A percentile compares a stretch with the other conserved stretches of the same genome.
phyloP scores from a whole-genome alignment of 2,329 filamentous ascomycete genomes.

The Ceratocystis variospora region DNA sequence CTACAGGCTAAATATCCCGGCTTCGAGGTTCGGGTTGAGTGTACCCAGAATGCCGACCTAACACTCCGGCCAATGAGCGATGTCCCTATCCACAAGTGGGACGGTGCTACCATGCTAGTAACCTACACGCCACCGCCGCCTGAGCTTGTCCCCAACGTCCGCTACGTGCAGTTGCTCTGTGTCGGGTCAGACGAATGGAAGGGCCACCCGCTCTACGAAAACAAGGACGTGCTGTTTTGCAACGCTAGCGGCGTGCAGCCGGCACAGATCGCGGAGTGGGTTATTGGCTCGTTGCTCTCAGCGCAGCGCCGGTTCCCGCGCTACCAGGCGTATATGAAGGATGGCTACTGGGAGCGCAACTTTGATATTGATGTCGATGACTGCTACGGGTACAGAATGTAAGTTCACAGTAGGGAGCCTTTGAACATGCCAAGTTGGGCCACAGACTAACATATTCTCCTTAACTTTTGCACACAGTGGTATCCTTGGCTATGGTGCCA shows the following conservation, averaged over 20 bases:
- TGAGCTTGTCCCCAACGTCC: conserved; percentile 34
- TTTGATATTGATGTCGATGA: conserved; percentile 28
- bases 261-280: conserved; percentile 45
- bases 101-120: conserved; percentile 36
- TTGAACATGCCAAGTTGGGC: background rate
- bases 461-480: conserved; percentile 26
- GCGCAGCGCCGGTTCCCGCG: conserved; percentile 36
- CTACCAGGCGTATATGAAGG: conserved; percentile 33
- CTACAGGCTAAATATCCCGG: conserved; percentile 32
- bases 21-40: conserved; percentile 27
- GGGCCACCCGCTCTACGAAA: conserved; percentile 34
- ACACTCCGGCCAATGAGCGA: conserved; percentile 22
- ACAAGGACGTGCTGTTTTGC: conserved; percentile 38
- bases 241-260: conserved; percentile 46
- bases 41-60: conserved; percentile 25
- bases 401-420: conserved; percentile 22
- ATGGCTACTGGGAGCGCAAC: conserved; percentile 32
- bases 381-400: conserved; percentile 37
- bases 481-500: conserved; percentile 41
- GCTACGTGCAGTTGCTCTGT: conserved; percentile 40
- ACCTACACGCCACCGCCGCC: conserved; percentile 32
- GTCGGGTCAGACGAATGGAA: conserved; percentile 41
- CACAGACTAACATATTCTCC: background rate
- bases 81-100: conserved; percentile 31
- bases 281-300: conserved; percentile 38